These are phyloP conservation scores for Fusarium transvaalense DNA, from an alignment of 2,329 filamentous ascomycete species.

Conservation along the genomic window DNA sequence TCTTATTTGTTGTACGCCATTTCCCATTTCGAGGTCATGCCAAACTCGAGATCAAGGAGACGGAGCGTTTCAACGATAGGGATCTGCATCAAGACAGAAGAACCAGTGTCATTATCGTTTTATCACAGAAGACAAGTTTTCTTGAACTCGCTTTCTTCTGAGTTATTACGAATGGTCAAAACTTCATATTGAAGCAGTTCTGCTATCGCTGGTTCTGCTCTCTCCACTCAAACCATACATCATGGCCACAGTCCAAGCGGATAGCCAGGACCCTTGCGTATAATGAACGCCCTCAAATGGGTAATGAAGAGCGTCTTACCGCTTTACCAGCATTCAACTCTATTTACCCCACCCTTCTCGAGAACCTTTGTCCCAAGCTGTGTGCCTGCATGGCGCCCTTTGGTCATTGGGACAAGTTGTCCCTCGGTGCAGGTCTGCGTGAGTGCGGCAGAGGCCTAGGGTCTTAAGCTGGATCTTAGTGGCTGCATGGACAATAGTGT, in stretches of 20 bases:
- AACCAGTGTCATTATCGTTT: slow-evolving; percentile 1
- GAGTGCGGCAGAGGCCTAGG: slow-evolving; percentile 41
- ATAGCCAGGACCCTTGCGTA: slow-evolving; percentile 29
- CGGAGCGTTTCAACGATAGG: background rate
- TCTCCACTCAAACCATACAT: slow-evolving; percentile 16
- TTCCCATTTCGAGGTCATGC: background rate
- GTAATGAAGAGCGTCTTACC: slow-evolving; percentile 30
- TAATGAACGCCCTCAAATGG: slow-evolving; percentile 28
- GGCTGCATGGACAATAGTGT: slow-evolving; percentile 57
- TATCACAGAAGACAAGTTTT: slow-evolving; percentile 1
- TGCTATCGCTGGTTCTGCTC: background rate
- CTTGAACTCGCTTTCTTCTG: background rate
- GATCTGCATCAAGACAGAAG: background rate
- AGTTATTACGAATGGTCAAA: background rate
- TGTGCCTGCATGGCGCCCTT: slow-evolving; percentile 29
- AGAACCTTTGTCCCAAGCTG: slow-evolving; percentile 26
- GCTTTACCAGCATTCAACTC: slow-evolving; percentile 23
- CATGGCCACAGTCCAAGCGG: slow-evolving; percentile 42
- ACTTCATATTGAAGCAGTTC: slow-evolving; percentile 11
- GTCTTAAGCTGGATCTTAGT: slow-evolving; percentile 43
- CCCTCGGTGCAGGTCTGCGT: slow-evolving; percentile 36
- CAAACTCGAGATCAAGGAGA: background rate
- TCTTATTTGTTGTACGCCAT: background rate
- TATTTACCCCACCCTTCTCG: slow-evolving; percentile 32
- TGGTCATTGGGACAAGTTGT: slow-evolving; percentile 43